These are phyloP conservation scores for Cyclotella cryptica DNA, from an alignment of 108 stramenopile species.

Conservation along the genomic window DNA sequence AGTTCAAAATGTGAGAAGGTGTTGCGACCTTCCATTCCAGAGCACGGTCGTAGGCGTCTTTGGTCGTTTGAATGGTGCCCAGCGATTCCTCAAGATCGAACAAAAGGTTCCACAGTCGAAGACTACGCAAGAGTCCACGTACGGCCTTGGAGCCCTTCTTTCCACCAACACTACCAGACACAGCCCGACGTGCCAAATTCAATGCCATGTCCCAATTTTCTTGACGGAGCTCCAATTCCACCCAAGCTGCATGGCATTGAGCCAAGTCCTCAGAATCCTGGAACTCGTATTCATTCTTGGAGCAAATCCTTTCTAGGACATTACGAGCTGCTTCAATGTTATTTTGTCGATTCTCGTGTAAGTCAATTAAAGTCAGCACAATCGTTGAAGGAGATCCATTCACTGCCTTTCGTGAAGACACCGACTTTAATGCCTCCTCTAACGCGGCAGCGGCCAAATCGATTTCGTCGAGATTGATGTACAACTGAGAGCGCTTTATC, in stretches of 20 bases:
- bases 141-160: slow-evolving; percentile 42
- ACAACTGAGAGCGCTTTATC: slow-evolving; percentile 92
- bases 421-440: slow-evolving; percentile 81
- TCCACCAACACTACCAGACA: slow-evolving; percentile 62
- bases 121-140: slow-evolving; percentile 63
- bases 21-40: slow-evolving; percentile 96
- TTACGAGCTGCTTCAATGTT: slow-evolving; percentile 82
- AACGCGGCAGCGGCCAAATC: slow-evolving; percentile 70
- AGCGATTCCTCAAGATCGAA: slow-evolving; percentile 97
- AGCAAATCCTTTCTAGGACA: slow-evolving; percentile 79
- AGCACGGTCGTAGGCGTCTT: slow-evolving; percentile 94
- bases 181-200: slow-evolving; percentile 69
- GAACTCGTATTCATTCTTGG: slow-evolving; percentile 67
- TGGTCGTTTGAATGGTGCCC: slow-evolving; percentile 92
- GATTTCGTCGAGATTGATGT: slow-evolving; percentile 49
- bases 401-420: slow-evolving; percentile 66
- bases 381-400: slow-evolving; percentile 84
- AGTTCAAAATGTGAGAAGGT: slow-evolving; percentile 94
- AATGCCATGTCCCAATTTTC: slow-evolving; percentile 93
- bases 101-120: slow-evolving; percentile 93
- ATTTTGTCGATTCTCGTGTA: slow-evolving; percentile 83
- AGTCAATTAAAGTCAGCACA: slow-evolving; percentile 78
- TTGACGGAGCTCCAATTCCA: slow-evolving; percentile 94
- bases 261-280: slow-evolving; percentile 93
- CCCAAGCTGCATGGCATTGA: slow-evolving; percentile 88